Base-by-base conservation (phyloP, 352 stramenopile species). In the Globisporangium lucens region DNA sequence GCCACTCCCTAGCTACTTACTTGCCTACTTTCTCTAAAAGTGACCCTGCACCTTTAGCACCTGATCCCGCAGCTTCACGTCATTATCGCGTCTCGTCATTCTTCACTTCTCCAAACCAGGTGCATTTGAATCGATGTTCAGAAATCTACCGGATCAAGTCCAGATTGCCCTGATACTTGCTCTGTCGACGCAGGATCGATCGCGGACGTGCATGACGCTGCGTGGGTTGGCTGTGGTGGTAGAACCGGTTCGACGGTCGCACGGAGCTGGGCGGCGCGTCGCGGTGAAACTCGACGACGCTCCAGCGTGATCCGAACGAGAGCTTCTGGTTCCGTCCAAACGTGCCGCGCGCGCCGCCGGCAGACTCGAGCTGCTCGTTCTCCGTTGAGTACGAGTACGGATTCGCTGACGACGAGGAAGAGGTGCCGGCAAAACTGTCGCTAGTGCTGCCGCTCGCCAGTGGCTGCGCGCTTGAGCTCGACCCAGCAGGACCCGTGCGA, bases 281-380 rank as follows among this genome's bases (percentile, higher is more conserved):
- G 33, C 72, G 73, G 57, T 72, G 69, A 56, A 89, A 92, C 68
- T 91, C 75, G 61, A 76, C 75, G 5, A 76, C 72, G 46, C 63
- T 84, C 83, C 83, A 93, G 2, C 74, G 73, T 65, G 85, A 78
- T 13, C 76, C 68, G 62, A 94, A 94, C 27, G 76, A 75, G 1
- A 94, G 79, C 24, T 68, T 71, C 63, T 94, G 86, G 17, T 36
- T 41, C 12, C 86, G 73, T 30, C 83, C 86, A 61, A 80, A 94
- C 2, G 90, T 83, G 57, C 86, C 86, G 53, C 75, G 73, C 1
- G 71, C 53, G 2, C 80, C 78, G 33, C 78, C 80, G 49, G 75
- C 80, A 9, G 69, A 65, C 67, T 75, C 73, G 41, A 59, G 61
- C 33, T 89, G 78, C 38, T 89, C 76, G 24, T 63, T 72, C 24